Evolutionary conservation across 352 stramenopile species (phyloP), one percentile per base, ranked within the genome.

Genomic region (Achlya hypogyna): DNA sequence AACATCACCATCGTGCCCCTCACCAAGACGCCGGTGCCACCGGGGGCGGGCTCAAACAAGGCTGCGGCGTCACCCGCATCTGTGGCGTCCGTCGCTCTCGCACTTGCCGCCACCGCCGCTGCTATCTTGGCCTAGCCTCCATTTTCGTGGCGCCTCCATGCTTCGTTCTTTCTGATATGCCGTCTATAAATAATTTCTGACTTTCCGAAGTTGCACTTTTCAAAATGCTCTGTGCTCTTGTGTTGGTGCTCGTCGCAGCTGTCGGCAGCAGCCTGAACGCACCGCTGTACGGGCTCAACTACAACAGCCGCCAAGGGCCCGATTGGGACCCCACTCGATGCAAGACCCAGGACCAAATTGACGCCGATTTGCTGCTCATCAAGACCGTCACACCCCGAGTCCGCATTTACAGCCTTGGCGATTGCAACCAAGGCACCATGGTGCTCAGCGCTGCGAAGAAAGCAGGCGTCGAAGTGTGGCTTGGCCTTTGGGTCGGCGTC

Each of bases 281-380:
- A 9, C 38, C 38, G 71, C 76, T 93, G 56, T 88, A 89, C 65
- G 84, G 84, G 2, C 53, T 93, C 71, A 93, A 93, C 75, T 93
- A 89, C 72, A 84, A 91, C 69, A 68, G 89, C 66, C 84, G 84
- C 40, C 79, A 88, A 52, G 82, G 82, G 29, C 68, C 84, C 0
- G 84, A 93, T 78, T 93, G 82, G 82, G 84, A 88, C 66, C 28
- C 81, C 20, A 74, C 53, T 71, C 88, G 87, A 71, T 93, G 84
- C 80, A 93, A 93, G 73, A 69, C 65, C 25, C 68, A 73, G 25
- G 29, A 63, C 25, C 84, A 79, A 49, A 87, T 93, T 70, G 76
- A 78, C 22, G 60, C 73, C 4, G 84, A 93, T 71, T 76, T 93
- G 69, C 84, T 84, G 72, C 69, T 76, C 25, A 72, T 93, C 45